Conservation (phyloP, 2,329 filamentous ascomycete genomes). For the Hymenoscyphus infarciens region DNA sequence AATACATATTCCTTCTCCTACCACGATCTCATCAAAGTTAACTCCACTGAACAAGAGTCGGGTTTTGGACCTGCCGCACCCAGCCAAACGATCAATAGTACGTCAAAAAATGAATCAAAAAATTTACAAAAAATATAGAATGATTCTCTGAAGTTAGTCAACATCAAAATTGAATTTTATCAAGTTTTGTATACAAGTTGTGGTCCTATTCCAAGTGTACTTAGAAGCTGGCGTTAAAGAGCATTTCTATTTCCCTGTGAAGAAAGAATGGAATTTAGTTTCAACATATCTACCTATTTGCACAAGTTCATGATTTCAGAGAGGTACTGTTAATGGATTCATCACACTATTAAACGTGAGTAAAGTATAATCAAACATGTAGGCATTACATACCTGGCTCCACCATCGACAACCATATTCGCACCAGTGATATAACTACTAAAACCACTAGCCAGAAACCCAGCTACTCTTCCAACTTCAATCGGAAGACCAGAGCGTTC, state of each 20-base stretch:
- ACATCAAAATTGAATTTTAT: no score
- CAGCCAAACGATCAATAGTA: no score
- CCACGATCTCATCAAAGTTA: no score
- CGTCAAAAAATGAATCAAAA: background rate
- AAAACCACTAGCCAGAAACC: slow-evolving; percentile 61
- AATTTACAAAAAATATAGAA: no score
- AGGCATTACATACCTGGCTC: slow-evolving; percentile 37
- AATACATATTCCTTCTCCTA: background rate
- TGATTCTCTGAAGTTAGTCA: no score
- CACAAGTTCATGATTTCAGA: background rate
- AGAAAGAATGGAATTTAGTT: background rate
- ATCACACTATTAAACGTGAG: slow-evolving; percentile 10
- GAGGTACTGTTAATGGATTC: slow-evolving; percentile 16
- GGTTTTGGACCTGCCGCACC: no score
- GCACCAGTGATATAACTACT: slow-evolving; percentile 59
- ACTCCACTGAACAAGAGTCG: no score
- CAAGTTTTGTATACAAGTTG: no score
- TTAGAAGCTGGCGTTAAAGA: no score
- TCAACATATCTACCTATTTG: background rate
- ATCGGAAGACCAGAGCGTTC: slow-evolving; percentile 55
- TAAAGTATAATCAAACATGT: background rate
- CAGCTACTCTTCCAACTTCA: slow-evolving; percentile 57
- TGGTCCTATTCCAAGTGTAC: no score
- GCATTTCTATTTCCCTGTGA: no score
- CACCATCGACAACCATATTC: slow-evolving; percentile 61